Evolutionary conservation across 345 rosid species (phyloP), one percentile per base, ranked within the genome.

Genomic region (Punica granatum): DNA sequence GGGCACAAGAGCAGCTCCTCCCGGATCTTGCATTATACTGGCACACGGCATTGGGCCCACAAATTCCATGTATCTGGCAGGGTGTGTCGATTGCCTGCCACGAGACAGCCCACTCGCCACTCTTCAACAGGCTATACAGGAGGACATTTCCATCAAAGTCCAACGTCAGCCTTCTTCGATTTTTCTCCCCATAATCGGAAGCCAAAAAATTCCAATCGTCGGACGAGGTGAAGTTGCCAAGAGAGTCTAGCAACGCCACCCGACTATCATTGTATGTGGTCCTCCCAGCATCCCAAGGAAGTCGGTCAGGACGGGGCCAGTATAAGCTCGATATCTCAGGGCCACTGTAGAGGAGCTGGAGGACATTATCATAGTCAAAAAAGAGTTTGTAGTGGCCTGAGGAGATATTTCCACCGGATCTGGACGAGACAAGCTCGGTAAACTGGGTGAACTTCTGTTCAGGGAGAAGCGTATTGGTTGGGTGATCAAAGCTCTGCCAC

Each of bases 401-500:
- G 6, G 79, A 70, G 37, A 31, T 54, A 32, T 59, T 72, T 10
- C 42, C 49, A 23, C 10, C 18, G 64, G 69, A 66, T 70, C 33
- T 67, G 13, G 64, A 37, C 0, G 84, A 77, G 26, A 70, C 54
- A 12, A 80, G 79, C 34, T 31, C 28, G 7, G 66, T 32, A 53
- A 60, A 44, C 35, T 18, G 53, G 2, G 74, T 67, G 12, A 80
- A 39, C 15, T n/a, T 46, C 34, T 80, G 84, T 2, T 21, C 48
- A 28, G 81, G 81, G 63, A 80, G 79, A 48, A 80, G 79, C 8
- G 79, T 75, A n/a, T 80, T 65, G 0, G 81, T 80, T 1, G 81
- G 84, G 21, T 23, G 60, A 62, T 80, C 74, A 60, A 74, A 77
- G 73, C 81, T 77, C 63, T 77, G 79, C 84, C 81, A 82, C 26